Conservation (phyloP, 805 yeast genomes). For the Candida corydali region DNA sequence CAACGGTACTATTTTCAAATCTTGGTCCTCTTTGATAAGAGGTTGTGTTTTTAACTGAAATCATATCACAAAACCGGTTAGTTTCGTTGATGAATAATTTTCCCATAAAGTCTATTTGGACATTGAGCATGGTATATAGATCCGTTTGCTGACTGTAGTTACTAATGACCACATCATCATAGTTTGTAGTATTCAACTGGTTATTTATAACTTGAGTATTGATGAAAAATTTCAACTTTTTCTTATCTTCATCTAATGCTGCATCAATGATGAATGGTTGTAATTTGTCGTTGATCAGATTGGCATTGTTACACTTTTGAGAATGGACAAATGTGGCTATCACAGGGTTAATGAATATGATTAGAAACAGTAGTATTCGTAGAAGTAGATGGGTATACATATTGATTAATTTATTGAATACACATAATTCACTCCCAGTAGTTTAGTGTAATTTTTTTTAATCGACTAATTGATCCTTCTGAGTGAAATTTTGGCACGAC, state of each 20-base stretch:
- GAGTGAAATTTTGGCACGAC: too few species aligned
- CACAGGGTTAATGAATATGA: conserved; percentile 10
- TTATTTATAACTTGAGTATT: conserved; percentile 24
- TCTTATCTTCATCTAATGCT: conserved; percentile 26
- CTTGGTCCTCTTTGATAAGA: conserved; percentile 24
- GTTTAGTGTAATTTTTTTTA: too few species aligned
- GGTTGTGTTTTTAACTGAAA: conserved; percentile 35
- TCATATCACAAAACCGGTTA: conserved; percentile 39
- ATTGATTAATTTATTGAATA: too few species aligned
- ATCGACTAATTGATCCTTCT: too few species aligned
- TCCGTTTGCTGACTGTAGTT: conserved; percentile 46
- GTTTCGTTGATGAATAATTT: conserved; percentile 36
- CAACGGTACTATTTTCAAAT: too few species aligned
- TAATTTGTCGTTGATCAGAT: conserved; percentile 11
- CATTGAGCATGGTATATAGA: conserved; percentile 46
- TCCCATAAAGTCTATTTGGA: conserved; percentile 41
- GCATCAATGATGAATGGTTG: conserved; percentile 30
- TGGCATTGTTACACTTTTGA: conserved; percentile 12
- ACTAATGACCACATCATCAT: conserved; percentile 17
- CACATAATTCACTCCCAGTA: too few species aligned
- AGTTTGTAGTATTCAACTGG: conserved; percentile 9
- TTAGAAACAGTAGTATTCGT: conserved; percentile 8
- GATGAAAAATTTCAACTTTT: conserved; percentile 30
- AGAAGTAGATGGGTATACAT: not conserved
- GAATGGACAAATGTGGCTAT: conserved; percentile 22